Percentiles rank a stretch among this genome's conserved stretches.
Evolutionary conservation across 371 early-diverging fungal species (phyloP).

Genomic region (Encephalitozoon hellem): DNA sequence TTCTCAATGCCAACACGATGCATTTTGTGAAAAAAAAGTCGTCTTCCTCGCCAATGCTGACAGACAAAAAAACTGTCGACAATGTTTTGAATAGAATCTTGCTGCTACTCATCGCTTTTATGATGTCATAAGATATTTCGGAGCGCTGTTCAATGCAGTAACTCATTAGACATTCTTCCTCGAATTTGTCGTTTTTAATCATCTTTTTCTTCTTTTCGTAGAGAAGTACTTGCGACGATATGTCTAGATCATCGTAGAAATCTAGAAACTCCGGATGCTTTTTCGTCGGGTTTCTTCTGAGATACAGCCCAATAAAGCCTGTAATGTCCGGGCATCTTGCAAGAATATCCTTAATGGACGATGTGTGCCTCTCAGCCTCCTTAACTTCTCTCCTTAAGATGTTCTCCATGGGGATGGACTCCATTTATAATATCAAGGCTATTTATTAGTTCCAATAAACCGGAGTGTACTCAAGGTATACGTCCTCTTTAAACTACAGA

Average conservation of each 20-base stretch:
- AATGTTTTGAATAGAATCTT: background rate
- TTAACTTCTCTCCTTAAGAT: background rate
- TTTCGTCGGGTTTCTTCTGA: background rate
- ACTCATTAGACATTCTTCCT: background rate
- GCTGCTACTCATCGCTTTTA: background rate
- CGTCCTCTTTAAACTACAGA: background rate
- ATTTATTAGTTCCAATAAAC: background rate
- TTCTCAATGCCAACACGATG: background rate
- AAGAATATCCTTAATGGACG: background rate
- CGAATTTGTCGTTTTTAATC: background rate
- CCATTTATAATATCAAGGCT: background rate
- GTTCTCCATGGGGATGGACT: background rate
- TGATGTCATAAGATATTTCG: background rate
- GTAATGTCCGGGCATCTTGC: background rate
- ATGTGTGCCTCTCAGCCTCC: background rate
- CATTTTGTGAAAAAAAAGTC: slow-evolving; percentile 2
- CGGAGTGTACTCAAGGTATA: background rate
- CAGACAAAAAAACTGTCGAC: background rate
- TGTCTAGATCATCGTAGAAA: background rate
- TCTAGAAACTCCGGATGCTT: background rate
- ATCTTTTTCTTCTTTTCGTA: background rate
- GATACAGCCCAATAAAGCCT: background rate
- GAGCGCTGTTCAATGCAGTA: background rate
- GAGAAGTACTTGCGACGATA: background rate
- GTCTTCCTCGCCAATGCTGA: background rate